These are phyloP conservation scores for Psidium guajava DNA, from an alignment of 345 rosid species.

Conservation along the genomic window DNA sequence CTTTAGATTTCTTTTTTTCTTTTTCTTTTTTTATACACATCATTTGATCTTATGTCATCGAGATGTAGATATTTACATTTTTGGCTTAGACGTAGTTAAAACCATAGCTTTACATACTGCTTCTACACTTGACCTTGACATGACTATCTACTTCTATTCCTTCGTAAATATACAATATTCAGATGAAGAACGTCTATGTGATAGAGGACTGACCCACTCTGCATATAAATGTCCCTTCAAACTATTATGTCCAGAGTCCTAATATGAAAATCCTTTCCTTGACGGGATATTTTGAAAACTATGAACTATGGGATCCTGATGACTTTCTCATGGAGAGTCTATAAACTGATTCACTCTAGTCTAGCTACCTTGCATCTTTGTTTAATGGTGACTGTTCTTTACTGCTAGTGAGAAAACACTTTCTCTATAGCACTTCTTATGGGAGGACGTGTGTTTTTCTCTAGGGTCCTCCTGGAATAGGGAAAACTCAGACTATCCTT, in stretches of 20 bases:
- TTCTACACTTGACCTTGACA: not conserved
- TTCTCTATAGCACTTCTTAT: not conserved
- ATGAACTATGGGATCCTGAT: not conserved
- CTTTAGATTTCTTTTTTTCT: not conserved
- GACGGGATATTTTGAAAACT: not conserved
- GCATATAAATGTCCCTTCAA: not conserved
- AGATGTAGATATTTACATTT: too few relatives aligned
- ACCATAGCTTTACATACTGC: not conserved
- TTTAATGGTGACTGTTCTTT: not conserved
- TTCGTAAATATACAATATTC: not conserved
- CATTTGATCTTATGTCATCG: too few relatives aligned
- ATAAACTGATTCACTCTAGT: not conserved
- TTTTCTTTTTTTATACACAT: not conserved
- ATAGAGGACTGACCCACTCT: not conserved
- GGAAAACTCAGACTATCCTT: constrained; percentile 96
- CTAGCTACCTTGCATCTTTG: not conserved
- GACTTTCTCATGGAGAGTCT: not conserved
- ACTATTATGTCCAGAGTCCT: not conserved
- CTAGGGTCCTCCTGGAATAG: constrained; percentile 99
- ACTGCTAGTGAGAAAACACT: not conserved
- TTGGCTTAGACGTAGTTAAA: too few relatives aligned
- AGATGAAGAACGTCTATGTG: not conserved
- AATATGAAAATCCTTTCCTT: not conserved
- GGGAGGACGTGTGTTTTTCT: not conserved
- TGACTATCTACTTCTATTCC: not conserved